Evolutionary conservation across 441 rosid genomes (phyloP), one percentile per base, ranked within the genome.

Genomic region (Erodium texanum): DNA sequence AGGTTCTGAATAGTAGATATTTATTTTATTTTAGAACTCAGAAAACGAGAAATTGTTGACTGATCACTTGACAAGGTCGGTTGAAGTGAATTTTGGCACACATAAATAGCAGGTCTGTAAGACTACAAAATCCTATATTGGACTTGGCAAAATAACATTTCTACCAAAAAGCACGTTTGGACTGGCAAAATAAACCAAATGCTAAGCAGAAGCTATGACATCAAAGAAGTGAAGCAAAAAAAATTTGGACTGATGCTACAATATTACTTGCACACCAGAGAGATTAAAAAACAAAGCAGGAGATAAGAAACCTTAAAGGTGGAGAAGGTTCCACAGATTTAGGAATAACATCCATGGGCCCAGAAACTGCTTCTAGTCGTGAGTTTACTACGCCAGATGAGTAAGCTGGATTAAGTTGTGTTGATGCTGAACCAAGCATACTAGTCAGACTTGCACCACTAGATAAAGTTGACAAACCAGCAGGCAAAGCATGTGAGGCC

Each of bases 271-370:
- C 22, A 5, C 59, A 6, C 59, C 59, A 52, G 22, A 52, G 7
- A n/a, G 22, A 52, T 16, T 16, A 52, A 52, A 52, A 41, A 52
- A 7, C 23, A 52, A 52, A 52, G 59, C 59, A 52, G 59, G 59
- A 73, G 38, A 63, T 62, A 74, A 72, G 62, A 63, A 62, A 95
- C 99, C 96, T 90, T 43, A 82, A 68, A 77, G 80, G 76, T 24
- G 88, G 75, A 73, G 86, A 78, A 48, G 93, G 71, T 54, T 87
- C 99, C 67, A 77, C 73, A 59, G 84, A 81, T 75, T 86, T 96
- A 45, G 90, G 75, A 76, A 82, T 71, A 74, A 81, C 79, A 78
- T 95, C 98, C 72, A 80, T 58, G 65, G 87, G 77, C 70, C 85
- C 83, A 70, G 93, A 78, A 36, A 75, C 85, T 41, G 77, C 68